Evolutionary conservation across 192 early-diverging fungal genomes (phyloP).

Genomic region (Kickxella alabastrina): DNA sequence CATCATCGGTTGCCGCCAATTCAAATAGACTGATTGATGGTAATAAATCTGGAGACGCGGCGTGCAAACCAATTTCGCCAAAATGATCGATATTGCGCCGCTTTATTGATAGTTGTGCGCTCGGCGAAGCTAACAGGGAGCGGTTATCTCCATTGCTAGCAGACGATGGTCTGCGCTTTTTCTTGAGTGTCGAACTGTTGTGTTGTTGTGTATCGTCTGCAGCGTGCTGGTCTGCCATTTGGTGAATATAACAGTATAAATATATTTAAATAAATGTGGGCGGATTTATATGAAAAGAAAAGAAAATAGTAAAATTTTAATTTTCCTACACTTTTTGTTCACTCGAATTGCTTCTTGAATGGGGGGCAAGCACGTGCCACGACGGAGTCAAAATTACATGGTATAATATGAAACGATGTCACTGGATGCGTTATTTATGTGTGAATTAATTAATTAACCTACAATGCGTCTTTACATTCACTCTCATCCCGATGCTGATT

Average conservation of each 20-base stretch:
- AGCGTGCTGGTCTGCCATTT: not conserved
- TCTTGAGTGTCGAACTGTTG: not conserved
- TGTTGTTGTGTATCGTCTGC: not conserved
- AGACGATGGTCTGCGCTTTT: constrained; percentile 1
- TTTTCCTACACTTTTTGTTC: not conserved
- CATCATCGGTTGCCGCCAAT: not conserved
- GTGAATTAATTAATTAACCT: too few relatives aligned
- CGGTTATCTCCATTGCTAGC: not conserved
- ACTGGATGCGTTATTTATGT: too few relatives aligned
- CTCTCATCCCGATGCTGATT: too few relatives aligned
- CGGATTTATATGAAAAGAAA: not conserved
- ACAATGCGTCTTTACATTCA: too few relatives aligned
- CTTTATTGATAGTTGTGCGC: not conserved
- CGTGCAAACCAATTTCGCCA: not conserved
- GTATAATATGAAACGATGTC: too few relatives aligned
- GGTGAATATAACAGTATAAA: too few relatives aligned
- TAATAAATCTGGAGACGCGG: not conserved
- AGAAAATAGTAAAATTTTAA: not conserved
- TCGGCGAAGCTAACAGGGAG: not conserved
- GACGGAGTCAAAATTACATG: too few relatives aligned
- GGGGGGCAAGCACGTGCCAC: too few relatives aligned
- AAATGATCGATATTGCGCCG: not conserved
- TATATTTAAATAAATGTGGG: not conserved
- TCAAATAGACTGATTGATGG: not conserved
- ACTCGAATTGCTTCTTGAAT: too few relatives aligned